Evolutionary conservation across 2,329 filamentous ascomycete species (phyloP), one percentile per base, ranked within the genome.

Genomic region (Pseudopyricularia javanii): DNA sequence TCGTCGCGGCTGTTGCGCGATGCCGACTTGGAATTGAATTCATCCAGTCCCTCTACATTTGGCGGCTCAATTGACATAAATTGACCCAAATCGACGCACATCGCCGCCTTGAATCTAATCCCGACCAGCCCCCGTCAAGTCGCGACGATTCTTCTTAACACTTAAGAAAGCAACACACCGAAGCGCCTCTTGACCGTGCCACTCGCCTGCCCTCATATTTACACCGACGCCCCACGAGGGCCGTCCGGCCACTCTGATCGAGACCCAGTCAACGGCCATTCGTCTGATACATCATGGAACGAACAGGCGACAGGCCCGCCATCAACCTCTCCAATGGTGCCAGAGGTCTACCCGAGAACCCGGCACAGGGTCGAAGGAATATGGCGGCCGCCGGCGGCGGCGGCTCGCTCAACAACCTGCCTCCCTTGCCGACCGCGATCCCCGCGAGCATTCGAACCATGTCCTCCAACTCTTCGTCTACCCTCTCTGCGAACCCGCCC

Each of bases 401-500:
- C 56, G 15, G 43, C 50, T 53, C 63, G 56, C 69, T 68, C 57
- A 69, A 67, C 50, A 65, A 65, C 35, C 58, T 68, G 45, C 66
- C 56, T 58, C 66, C 54, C 60, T 68, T 53, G 61, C 67, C 56
- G 48, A 64, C 68, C 51, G 73, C 72, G 56, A 68, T 68, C 50
- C 68, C 70, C 35, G 71, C 70, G 17, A 74, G 75, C 26, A 73
- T 76, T 50, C 71, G 74, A 34, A 68, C 61, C 49, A 59, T 75
- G 52, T 72, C 75, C 63, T 71, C 71, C 14, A 69, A 66, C 56
- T 69, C 72, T 30, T 12, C 34, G 11, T 51, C 53, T 6, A 40
- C 69, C 14, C 65, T 82, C 48, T 74, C 76, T 12, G 67, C 74
- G 15, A 70, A 70, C n/a, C 65, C 68, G 14, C 72, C 76, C 52